Base-by-base conservation (phyloP, 345 rosid genomes). In the Schrenkiella parvula region DNA sequence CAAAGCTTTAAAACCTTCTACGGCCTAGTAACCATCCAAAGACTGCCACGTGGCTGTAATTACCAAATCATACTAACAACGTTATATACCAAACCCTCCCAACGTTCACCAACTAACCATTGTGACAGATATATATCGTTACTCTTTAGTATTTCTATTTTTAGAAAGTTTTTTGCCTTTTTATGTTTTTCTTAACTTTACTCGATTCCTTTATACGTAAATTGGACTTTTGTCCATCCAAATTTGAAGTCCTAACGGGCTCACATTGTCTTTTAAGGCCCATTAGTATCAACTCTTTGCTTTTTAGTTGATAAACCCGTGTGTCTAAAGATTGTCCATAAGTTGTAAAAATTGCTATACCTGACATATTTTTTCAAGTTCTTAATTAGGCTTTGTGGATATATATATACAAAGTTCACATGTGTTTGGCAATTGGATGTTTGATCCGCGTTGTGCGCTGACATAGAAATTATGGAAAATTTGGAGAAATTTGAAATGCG, bases 31-130 rank as follows among this genome's bases (percentile, higher is more conserved):
- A 18, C 68, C 73, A 73, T 14, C 25, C 9, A 57, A 2, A 12
- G 29, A 74, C 1, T 15, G 63, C 28, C 78, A 67, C 68, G 73
- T 67, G 48, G 43, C 68, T 18, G 2, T 55, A 13, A 18, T 26
- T 14, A 56, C 66, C 42, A 55, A 53, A 31, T 32, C 64, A 38
- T 42, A 54, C 64, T 64, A 44, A 21, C 23, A 60, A 26, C 12
- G 12, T 31, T 44, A 14, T 63, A 63, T 64, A n/a, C 56, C 65
- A 43, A 73, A 43, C 71, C 41, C 19, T n/a, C 46, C 65, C 60
- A 34, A 73, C 71, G 47, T 31, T 63, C 70, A 64, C 70, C 70
- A 63, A 64, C 70, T 53, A 62, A 72, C 64, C 44, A 42, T 10
- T 51, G 53, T 13, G 54, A 38, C 69, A 62, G 31, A n/a, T 58